Conservation (phyloP, 371 early-diverging fungal species). For the Modicella reniformis region DNA sequence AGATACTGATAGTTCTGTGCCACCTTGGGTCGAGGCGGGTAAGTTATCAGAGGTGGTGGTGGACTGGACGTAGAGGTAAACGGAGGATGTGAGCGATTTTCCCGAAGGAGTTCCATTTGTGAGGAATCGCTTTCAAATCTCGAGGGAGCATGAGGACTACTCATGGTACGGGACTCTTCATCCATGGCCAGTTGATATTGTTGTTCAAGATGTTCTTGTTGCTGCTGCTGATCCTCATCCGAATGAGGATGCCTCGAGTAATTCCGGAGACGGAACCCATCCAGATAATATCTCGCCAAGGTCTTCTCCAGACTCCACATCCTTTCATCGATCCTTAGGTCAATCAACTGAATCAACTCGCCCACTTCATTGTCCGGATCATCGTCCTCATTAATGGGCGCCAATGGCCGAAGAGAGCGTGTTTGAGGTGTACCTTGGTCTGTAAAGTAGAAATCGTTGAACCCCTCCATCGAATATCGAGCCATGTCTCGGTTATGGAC, state of each 20-base stretch:
- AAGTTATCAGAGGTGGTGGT: constrained; percentile 2
- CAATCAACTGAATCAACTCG: constrained; percentile 45
- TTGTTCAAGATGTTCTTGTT: too few relatives aligned
- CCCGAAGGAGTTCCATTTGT: too few relatives aligned
- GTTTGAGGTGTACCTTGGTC: constrained; percentile 38
- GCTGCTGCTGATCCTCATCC: too few relatives aligned
- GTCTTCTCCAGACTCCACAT: constrained; percentile 50
- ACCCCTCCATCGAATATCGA: constrained; percentile 15
- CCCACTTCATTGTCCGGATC: constrained; percentile 34
- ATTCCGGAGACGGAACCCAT: constrained; percentile 43
- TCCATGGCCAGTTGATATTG: too few relatives aligned
- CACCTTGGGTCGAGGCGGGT: constrained; percentile 30
- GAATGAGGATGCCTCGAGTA: constrained; percentile 22
- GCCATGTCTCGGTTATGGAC: neutral
- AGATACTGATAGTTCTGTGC: constrained; percentile 9
- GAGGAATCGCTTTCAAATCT: too few relatives aligned
- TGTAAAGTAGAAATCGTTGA: constrained; percentile 32
- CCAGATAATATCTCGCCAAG: constrained; percentile 41
- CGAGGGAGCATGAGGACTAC: too few relatives aligned
- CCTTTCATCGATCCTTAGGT: constrained; percentile 39
- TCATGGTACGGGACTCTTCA: too few relatives aligned
- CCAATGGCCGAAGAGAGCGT: constrained; percentile 27
- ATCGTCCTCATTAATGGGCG: constrained; percentile 27
- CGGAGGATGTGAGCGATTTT: too few relatives aligned
- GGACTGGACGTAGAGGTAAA: neutral